A percentile compares a stretch with the other conserved stretches of the same genome.
Conservation (phyloP, 495 filamentous ascomycete genomes). For the Xylaria grammica region DNA sequence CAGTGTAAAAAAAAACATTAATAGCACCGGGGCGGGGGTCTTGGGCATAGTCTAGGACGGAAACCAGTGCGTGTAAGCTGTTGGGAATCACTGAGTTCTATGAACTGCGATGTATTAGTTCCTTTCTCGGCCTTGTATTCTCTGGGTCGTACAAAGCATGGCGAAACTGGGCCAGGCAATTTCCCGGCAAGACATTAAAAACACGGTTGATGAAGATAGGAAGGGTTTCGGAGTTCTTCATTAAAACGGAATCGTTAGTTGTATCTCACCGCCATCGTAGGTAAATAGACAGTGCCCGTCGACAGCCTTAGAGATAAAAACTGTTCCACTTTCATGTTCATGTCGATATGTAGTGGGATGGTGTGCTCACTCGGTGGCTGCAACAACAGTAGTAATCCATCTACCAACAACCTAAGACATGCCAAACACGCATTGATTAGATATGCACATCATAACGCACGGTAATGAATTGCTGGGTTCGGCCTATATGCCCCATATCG, state of each 20-base stretch:
- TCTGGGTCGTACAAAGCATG: conserved; percentile 16
- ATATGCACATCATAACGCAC: background rate
- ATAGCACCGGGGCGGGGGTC: conserved; percentile 1
- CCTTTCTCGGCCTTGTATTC: background rate
- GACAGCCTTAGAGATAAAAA: background rate
- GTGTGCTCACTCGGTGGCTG: background rate
- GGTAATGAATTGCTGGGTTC: background rate
- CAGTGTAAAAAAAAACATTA: conserved; percentile 16
- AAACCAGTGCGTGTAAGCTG: background rate
- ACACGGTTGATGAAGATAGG: conserved; percentile 18
- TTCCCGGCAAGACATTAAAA: conserved; percentile 20
- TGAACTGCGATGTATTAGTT: conserved; percentile 6
- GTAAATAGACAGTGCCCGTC: background rate
- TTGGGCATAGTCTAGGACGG: background rate
- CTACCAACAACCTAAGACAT: conserved; percentile 20
- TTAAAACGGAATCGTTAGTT: conserved; percentile 9
- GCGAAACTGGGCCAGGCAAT: conserved; percentile 9
- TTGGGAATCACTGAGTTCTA: background rate
- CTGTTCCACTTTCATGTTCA: background rate
- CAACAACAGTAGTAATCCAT: background rate
- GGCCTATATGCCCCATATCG: background rate
- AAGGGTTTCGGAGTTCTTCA: conserved; percentile 24
- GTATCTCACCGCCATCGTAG: background rate
- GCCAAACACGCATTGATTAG: conserved; percentile 14
- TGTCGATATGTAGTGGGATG: background rate